phyloP scores from a whole-genome alignment of 164 flowering plant species.

The Akebia trifoliata region DNA sequence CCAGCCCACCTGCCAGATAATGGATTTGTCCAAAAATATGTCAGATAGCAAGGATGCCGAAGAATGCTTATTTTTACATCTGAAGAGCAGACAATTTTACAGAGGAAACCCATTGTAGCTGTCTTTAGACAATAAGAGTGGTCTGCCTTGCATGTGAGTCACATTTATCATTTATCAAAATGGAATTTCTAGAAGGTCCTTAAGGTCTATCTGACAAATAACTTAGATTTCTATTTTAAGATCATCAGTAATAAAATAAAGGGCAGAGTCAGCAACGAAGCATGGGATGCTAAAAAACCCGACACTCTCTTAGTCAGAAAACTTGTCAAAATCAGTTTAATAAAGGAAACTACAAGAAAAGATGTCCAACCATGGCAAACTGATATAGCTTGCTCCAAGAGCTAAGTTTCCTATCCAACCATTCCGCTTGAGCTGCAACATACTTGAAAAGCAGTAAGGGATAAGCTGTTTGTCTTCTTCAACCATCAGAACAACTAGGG shows the following conservation, averaged over 20 bases:
- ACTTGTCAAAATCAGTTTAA: background rate
- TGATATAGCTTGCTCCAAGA: conserved; percentile 89
- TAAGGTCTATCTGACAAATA: background rate
- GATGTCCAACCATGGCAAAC: conserved; percentile 80
- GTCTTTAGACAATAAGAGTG: background rate
- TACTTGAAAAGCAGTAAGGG: background rate
- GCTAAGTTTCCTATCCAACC: conserved; percentile 99
- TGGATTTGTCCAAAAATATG: background rate
- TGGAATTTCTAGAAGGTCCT: background rate
- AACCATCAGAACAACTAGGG: conserved; percentile 2
- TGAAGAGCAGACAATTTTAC: background rate
- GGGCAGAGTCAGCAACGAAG: background rate
- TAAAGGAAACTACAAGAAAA: conserved; percentile 4
- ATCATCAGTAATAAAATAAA: background rate
- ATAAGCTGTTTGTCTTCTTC: background rate
- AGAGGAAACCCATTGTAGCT: background rate
- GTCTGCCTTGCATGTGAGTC: background rate
- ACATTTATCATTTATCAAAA: background rate
- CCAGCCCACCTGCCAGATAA: conserved; percentile 85
- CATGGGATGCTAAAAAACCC: background rate
- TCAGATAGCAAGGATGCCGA: background rate
- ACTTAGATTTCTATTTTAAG: background rate
- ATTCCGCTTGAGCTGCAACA: conserved; percentile 87
- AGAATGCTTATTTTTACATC: background rate
- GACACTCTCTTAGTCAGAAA: too few relatives aligned